phyloP scores from a whole-genome alignment of 257 asterid genomes.

The Rehmannia glutinosa region DNA sequence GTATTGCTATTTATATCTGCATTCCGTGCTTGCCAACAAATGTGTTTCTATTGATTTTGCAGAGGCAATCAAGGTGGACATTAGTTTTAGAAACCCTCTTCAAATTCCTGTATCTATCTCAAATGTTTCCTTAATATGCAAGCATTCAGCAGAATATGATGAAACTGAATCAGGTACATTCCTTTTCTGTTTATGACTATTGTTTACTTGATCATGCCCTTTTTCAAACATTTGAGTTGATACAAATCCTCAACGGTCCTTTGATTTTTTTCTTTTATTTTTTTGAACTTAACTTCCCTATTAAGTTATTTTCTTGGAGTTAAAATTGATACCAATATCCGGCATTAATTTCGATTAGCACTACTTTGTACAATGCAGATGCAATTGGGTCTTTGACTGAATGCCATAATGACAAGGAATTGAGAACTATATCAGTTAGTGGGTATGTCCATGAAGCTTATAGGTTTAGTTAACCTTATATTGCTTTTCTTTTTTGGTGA shows the following conservation, averaged over 20 bases:
- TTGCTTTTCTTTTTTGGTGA: slow-evolving; percentile 3
- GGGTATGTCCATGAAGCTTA: slow-evolving; percentile 47
- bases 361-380: slow-evolving; percentile 43
- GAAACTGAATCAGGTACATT: slow-evolving; percentile 52
- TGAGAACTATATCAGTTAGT: slow-evolving; percentile 39
- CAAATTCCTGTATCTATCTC: slow-evolving; percentile 85
- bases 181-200: slow-evolving; percentile 11
- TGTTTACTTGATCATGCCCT: background rate
- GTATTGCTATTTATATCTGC: slow-evolving; percentile 17
- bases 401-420: slow-evolving; percentile 36
- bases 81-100: slow-evolving; percentile 86
- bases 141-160: slow-evolving; percentile 51
- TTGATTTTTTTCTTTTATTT: background rate
- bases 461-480: slow-evolving; percentile 1
- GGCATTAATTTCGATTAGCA: slow-evolving; percentile 18
- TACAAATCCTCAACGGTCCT: background rate
- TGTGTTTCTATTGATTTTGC: slow-evolving; percentile 31
- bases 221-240: background rate
- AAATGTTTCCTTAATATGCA: slow-evolving; percentile 68
- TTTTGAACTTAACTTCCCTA: background rate
- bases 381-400: slow-evolving; percentile 42
- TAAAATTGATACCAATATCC: background rate
- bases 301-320: slow-evolving; percentile 2
- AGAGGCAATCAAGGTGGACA: slow-evolving; percentile 80
- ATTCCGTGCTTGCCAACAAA: slow-evolving; percentile 6